Evolutionary conservation across 1,284 basidiomycete genomes (phyloP).

Genomic region (Heterobasidion parviporum): DNA sequence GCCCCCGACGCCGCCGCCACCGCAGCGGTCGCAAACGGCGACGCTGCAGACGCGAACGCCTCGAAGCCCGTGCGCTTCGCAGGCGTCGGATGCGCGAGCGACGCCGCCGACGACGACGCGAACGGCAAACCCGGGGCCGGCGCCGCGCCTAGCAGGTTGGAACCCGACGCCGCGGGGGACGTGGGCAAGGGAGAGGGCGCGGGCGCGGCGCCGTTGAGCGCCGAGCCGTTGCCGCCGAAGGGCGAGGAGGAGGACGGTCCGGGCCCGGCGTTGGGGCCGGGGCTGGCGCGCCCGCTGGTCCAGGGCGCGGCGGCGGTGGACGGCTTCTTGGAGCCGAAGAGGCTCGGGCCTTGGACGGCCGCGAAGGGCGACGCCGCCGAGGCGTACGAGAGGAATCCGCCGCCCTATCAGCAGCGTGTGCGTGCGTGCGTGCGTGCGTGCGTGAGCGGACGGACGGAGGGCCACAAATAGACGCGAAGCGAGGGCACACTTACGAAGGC

Average conservation of each 20-base stretch:
- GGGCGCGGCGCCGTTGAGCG: conserved; percentile 3
- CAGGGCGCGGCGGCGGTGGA: not conserved
- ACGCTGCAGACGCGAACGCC: conserved; percentile 51
- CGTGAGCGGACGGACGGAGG: not conserved
- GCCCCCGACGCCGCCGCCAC: too few species aligned
- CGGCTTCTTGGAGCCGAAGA: conserved; percentile 34
- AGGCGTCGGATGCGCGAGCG: conserved; percentile 8
- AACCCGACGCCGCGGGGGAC: not conserved
- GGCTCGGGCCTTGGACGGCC: conserved; percentile 54
- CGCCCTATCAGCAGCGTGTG: conserved; percentile 19
- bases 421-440: conserved; percentile 1
- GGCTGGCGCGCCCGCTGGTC: not conserved
- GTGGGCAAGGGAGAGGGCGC: conserved; percentile 11
- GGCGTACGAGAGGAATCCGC: conserved; percentile 71
- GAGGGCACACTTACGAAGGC: conserved; percentile 5
- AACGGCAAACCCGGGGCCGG: conserved; percentile 1
- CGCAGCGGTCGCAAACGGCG: conserved; percentile 47
- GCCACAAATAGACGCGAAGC: not conserved
- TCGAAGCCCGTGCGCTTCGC: conserved; percentile 18
- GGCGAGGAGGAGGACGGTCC: not conserved
- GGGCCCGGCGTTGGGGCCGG: too few species aligned
- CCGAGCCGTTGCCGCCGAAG: not conserved
- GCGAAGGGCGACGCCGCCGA: conserved; percentile 64
- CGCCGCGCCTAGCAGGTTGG: not conserved
- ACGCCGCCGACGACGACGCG: conserved; percentile 1